Conservation (phyloP, 2,329 filamentous ascomycete genomes). For the Clarireedia sp. region DNA sequence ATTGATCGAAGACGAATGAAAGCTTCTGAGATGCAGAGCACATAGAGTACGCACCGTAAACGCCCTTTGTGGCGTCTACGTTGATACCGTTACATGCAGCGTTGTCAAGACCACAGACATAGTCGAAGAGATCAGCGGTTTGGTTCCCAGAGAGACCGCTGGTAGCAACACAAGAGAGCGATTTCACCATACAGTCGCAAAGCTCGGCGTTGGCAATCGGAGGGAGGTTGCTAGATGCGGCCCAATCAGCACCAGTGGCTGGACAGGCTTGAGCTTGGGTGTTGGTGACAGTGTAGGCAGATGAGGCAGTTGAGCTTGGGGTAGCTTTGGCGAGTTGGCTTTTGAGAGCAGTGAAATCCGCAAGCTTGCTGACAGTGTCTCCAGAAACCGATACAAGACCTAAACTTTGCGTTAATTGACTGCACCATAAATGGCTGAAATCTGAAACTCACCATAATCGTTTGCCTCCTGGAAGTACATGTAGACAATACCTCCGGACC, state of each 20-base stretch:
- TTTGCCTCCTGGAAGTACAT: constrained; percentile 95
- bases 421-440: not conserved
- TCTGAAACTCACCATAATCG: constrained; percentile 59
- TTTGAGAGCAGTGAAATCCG: constrained; percentile 68
- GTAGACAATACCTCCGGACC: constrained; percentile 96
- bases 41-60: constrained; percentile 73
- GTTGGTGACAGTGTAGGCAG: constrained; percentile 67
- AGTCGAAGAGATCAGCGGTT: constrained; percentile 63
- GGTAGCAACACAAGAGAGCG: constrained; percentile 62
- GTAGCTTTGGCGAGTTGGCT: constrained; percentile 59
- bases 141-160: constrained; percentile 47
- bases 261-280: constrained; percentile 65
- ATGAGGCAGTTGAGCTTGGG: constrained; percentile 57
- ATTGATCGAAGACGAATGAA: constrained; percentile 64
- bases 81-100: constrained; percentile 59
- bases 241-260: constrained; percentile 55
- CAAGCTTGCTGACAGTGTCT: constrained; percentile 54
- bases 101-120: constrained; percentile 55
- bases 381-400: constrained; percentile 59
- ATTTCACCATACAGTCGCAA: constrained; percentile 78
- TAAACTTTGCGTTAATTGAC: constrained; percentile 30
- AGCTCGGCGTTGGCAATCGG: constrained; percentile 71
- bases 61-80: constrained; percentile 57
- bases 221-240: constrained; percentile 63
- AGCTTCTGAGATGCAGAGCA: constrained; percentile 65